phyloP scores from a whole-genome alignment of 331 rosid species.

The Phaseolus coccineus region DNA sequence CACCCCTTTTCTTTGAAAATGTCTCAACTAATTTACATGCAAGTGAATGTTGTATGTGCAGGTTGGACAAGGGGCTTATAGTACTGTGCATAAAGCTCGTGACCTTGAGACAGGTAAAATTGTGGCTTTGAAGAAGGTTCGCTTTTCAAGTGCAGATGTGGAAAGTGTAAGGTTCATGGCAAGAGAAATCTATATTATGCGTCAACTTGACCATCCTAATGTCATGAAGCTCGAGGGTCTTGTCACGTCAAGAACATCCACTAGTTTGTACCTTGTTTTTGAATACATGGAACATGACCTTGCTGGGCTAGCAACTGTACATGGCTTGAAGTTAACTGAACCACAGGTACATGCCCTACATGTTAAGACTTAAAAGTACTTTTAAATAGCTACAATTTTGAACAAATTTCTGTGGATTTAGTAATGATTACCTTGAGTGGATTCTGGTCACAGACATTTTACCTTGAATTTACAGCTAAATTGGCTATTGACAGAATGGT shows the following conservation, averaged over 20 bases:
- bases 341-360: conserved; percentile 65
- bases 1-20: conserved; percentile 2
- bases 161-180: conserved; percentile 99
- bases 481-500: background rate
- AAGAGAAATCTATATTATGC: conserved; percentile 88
- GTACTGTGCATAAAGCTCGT: conserved; percentile 85
- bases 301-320: conserved; percentile 70
- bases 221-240: conserved; percentile 90
- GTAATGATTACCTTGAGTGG: background rate
- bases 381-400: conserved; percentile 6
- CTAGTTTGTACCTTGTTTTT: conserved; percentile 87
- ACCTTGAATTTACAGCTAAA: background rate
- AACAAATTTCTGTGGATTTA: background rate
- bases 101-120: conserved; percentile 85
- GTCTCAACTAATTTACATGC: conserved; percentile 18
- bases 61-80: conserved; percentile 97
- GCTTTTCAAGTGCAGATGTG: conserved; percentile 76
- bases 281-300: conserved; percentile 99
- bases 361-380: background rate
- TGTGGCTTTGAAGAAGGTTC: conserved; percentile 90
- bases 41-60: conserved; percentile 43
- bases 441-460: background rate
- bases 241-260: conserved; percentile 78
- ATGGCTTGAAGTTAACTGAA: conserved; percentile 72
- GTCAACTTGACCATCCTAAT: conserved; percentile 92